Conservation (phyloP, 768 basidiomycete species). For the Ramaria rubella region DNA sequence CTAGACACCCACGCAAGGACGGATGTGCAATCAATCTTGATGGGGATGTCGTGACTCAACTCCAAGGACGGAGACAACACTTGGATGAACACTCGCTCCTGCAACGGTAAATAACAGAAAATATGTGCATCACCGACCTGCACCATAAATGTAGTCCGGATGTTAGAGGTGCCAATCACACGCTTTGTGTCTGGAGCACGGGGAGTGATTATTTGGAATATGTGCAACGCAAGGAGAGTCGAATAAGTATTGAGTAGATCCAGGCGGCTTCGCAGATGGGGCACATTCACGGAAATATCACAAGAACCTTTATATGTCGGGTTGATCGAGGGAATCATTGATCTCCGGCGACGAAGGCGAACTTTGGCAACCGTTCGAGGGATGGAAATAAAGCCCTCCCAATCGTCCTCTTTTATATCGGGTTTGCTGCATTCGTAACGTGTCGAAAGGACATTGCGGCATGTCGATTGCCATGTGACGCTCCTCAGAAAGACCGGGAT, state of each 20-base stretch:
- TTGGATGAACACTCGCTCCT: slow-evolving; percentile 21
- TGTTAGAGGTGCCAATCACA: slow-evolving; percentile 17
- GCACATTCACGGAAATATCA: slow-evolving; percentile 3
- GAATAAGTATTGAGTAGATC: slow-evolving; percentile 64
- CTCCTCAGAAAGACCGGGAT: slow-evolving; percentile 39
- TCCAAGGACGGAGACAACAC: slow-evolving; percentile 24
- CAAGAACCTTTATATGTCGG: neutral
- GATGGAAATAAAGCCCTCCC: slow-evolving; percentile 22
- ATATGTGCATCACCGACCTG: slow-evolving; percentile 43
- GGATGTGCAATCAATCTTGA: slow-evolving; percentile 33
- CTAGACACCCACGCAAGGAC: slow-evolving; percentile 55
- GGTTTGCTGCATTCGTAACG: slow-evolving; percentile 37
- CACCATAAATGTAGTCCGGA: slow-evolving; percentile 23
- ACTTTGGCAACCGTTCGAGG: neutral
- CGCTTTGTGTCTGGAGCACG: slow-evolving; percentile 17
- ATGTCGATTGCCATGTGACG: slow-evolving; percentile 39
- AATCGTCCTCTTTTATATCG: slow-evolving; percentile 15
- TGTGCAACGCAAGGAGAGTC: slow-evolving; percentile 52
- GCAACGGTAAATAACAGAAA: slow-evolving; percentile 35
- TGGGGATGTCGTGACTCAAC: slow-evolving; percentile 20
- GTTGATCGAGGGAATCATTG: neutral
- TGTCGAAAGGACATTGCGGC: slow-evolving; percentile 62
- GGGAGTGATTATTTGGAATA: slow-evolving; percentile 36
- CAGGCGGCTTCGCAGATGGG: slow-evolving; percentile 17
- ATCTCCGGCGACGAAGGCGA: slow-evolving; percentile 8